Evolutionary conservation across 495 filamentous ascomycete genomes (phyloP).

Genomic region (Hypomontagnella monticulosa): DNA sequence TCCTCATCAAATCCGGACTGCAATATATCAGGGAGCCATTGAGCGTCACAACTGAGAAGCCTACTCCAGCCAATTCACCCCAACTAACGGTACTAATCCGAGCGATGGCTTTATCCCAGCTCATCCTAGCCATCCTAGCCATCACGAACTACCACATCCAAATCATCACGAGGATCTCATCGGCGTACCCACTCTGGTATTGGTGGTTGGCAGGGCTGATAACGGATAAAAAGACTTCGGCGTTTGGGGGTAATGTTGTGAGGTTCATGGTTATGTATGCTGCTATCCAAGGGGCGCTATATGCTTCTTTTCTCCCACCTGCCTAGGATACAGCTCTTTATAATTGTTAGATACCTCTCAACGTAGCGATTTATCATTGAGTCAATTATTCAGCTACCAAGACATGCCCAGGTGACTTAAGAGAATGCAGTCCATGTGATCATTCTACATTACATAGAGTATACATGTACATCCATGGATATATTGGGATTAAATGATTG

Average conservation of each 20-base stretch:
- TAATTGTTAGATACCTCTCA: neutral
- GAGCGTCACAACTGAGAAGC: conserved; percentile 19
- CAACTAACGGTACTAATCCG: conserved; percentile 47
- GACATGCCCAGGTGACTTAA: too few species aligned
- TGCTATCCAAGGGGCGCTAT: conserved; percentile 80
- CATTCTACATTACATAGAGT: too few species aligned
- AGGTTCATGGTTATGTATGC: conserved; percentile 82
- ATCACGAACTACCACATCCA: conserved; percentile 88
- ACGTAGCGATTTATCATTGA: too few species aligned
- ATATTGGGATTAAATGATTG: too few species aligned
- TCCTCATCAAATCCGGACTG: conserved; percentile 71
- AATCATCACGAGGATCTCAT: conserved; percentile 88
- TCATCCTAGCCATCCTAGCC: conserved; percentile 75
- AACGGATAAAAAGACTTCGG: conserved; percentile 38
- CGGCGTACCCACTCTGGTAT: conserved; percentile 90
- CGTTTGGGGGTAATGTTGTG: conserved; percentile 45
- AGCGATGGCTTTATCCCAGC: conserved; percentile 75
- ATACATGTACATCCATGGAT: too few species aligned
- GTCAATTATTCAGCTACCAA: neutral
- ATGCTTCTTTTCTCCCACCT: conserved; percentile 94
- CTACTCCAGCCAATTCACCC: neutral
- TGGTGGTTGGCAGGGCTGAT: conserved; percentile 71
- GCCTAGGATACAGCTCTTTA: conserved; percentile 57
- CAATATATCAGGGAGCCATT: conserved; percentile 48
- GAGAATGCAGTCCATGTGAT: too few species aligned